phyloP scores from a whole-genome alignment of 306 rosid genomes.

The Alnus rubra region DNA sequence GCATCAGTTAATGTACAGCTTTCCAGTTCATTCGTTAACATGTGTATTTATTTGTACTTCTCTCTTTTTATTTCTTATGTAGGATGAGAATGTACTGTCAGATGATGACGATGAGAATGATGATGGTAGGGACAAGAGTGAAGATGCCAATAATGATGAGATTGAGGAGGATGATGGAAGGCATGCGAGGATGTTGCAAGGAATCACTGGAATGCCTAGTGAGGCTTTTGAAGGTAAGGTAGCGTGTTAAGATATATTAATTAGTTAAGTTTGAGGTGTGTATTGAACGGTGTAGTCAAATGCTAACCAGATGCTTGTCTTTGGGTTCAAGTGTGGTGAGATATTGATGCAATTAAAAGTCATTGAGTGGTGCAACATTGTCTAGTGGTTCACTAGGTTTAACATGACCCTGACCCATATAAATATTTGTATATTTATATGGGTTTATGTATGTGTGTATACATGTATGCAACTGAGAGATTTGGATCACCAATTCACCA shows the following conservation, averaged over 20 bases:
- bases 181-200: slow-evolving; percentile 65
- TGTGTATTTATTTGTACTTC: background rate
- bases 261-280: slow-evolving; percentile 5
- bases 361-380: background rate
- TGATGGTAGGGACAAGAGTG: slow-evolving; percentile 18
- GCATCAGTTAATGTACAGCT: background rate
- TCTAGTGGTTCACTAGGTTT: background rate
- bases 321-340: background rate
- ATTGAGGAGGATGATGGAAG: slow-evolving; percentile 51
- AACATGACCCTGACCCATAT: too few relatives aligned
- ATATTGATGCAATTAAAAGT: background rate
- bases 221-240: slow-evolving; percentile 64
- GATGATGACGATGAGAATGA: slow-evolving; percentile 64
- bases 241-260: background rate
- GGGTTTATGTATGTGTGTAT: too few relatives aligned
- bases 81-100: slow-evolving; percentile 85
- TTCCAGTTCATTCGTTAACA: background rate
- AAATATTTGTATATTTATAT: too few relatives aligned
- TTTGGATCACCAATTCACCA: too few relatives aligned
- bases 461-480: too few relatives aligned
- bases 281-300: background rate
- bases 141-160: slow-evolving; percentile 35
- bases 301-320: background rate
- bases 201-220: slow-evolving; percentile 59
- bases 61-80: slow-evolving; percentile 3